Evolutionary conservation across 176 grass and related monocot species (phyloP).

Genomic region (Carex parvula): DNA sequence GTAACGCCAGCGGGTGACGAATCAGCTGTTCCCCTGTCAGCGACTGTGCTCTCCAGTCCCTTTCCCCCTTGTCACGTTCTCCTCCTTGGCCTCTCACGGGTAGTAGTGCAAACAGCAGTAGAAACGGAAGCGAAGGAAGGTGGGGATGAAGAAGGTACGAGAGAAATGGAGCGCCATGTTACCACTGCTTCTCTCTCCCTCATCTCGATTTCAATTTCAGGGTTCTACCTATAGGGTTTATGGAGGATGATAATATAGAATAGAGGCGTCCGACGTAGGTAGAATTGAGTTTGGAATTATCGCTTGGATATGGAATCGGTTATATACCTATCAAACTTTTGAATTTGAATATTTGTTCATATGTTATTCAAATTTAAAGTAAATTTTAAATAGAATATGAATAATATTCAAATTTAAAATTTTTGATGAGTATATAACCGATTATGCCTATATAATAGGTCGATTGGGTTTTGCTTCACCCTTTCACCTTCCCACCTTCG

Average conservation of each 20-base stretch:
- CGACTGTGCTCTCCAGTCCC: background rate
- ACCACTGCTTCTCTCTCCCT: slow-evolving; percentile 29
- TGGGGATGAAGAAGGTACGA: background rate
- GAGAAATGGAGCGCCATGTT: slow-evolving; percentile 30
- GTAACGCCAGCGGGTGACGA: slow-evolving; percentile 64
- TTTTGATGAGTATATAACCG: too few species aligned
- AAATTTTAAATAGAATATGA: too few species aligned
- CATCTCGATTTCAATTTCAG: background rate
- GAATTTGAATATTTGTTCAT: too few species aligned
- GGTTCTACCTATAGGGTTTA: background rate
- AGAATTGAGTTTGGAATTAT: slow-evolving; percentile 11
- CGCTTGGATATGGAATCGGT: slow-evolving; percentile 7
- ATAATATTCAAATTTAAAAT: too few species aligned
- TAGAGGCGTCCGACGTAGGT: background rate
- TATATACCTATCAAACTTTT: too few species aligned
- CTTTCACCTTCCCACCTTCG: slow-evolving; percentile 12
- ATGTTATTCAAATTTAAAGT: too few species aligned
- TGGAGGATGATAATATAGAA: background rate
- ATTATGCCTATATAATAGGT: background rate
- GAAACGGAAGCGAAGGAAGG: slow-evolving; percentile 35
- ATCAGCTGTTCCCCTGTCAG: slow-evolving; percentile 56
- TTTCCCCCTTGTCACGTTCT: background rate
- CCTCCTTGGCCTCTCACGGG: background rate
- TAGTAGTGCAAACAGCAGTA: background rate
- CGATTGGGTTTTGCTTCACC: background rate